A percentile compares a stretch with the other conserved stretches of the same genome.
Conservation (phyloP, 192 early-diverging fungal species). For the Geranomyces michiganensis region DNA sequence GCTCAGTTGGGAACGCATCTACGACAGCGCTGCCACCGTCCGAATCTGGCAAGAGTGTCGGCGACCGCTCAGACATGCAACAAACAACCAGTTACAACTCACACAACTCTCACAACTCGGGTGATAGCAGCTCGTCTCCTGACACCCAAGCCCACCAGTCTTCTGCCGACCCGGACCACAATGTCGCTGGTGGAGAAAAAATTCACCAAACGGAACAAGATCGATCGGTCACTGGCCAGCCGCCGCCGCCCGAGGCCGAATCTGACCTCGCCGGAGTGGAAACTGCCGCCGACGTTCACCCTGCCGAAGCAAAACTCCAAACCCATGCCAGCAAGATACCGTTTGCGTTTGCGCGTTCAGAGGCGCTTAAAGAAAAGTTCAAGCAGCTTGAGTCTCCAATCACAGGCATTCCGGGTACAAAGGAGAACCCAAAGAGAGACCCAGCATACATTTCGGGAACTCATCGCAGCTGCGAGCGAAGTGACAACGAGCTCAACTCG, state of each 20-base stretch:
- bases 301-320: conserved; percentile 17
- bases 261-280: conserved; percentile 14
- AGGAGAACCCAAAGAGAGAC: conserved; percentile 19
- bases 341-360: conserved; percentile 21
- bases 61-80: neutral
- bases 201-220: conserved; percentile 5
- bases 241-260: conserved; percentile 14
- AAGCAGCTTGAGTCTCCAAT: conserved; percentile 23
- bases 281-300: conserved; percentile 16
- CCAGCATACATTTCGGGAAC: conserved; percentile 5
- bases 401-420: conserved; percentile 32
- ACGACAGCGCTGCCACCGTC: neutral
- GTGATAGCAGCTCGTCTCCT: neutral
- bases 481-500: conserved; percentile 14
- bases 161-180: neutral
- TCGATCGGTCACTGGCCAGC: conserved; percentile 1
- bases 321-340: conserved; percentile 17
- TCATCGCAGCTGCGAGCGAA: conserved; percentile 3
- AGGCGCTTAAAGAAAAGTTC: conserved; percentile 31
- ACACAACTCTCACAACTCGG: neutral
- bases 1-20: neutral
- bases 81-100: neutral
- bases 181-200: conserved; percentile 10
- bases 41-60: neutral
- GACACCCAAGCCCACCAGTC: neutral